A percentile compares a stretch with the other conserved stretches of the same genome.
These are phyloP conservation scores for Drechslerella coelobrocha DNA, from an alignment of 2,329 filamentous ascomycete genomes.

Conservation along the genomic window DNA sequence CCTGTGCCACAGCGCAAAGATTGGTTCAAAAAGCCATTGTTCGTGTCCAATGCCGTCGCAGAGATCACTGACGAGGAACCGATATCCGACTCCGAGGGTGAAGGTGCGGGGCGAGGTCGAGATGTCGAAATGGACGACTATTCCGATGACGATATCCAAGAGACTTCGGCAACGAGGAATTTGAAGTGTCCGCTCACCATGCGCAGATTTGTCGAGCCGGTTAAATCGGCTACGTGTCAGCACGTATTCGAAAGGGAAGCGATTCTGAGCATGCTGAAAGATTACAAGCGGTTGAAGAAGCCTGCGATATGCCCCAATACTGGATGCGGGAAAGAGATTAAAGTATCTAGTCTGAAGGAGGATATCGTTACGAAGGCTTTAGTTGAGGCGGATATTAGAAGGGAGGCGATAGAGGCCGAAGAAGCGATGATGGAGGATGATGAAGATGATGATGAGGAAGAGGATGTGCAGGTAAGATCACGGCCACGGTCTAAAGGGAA, in stretches of 20 bases:
- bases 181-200: constrained; percentile 43
- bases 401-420: constrained; percentile 13
- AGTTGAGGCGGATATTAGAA: constrained; percentile 19
- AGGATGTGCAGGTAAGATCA: background rate
- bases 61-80: constrained; percentile 39
- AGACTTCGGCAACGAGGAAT: constrained; percentile 19
- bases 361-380: constrained; percentile 33
- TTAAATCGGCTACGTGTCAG: constrained; percentile 24
- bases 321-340: constrained; percentile 30
- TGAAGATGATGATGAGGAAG: constrained; percentile 9
- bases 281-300: constrained; percentile 34
- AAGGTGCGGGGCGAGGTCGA: constrained; percentile 15
- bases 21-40: constrained; percentile 46
- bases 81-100: constrained; percentile 26
- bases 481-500: constrained; percentile 15
- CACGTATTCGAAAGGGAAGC: constrained; percentile 37
- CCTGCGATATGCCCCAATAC: constrained; percentile 22
- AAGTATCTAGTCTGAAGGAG: constrained; percentile 20
- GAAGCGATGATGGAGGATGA: constrained; percentile 17
- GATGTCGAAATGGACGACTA: constrained; percentile 24
- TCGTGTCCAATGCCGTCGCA: constrained; percentile 26
- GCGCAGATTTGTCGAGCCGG: constrained; percentile 34
- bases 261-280: constrained; percentile 18
- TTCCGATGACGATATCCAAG: constrained; percentile 45
- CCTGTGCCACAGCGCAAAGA: constrained; percentile 40